phyloP scores from a whole-genome alignment of 768 basidiomycete species.

The Guyanaporus albipodus region DNA sequence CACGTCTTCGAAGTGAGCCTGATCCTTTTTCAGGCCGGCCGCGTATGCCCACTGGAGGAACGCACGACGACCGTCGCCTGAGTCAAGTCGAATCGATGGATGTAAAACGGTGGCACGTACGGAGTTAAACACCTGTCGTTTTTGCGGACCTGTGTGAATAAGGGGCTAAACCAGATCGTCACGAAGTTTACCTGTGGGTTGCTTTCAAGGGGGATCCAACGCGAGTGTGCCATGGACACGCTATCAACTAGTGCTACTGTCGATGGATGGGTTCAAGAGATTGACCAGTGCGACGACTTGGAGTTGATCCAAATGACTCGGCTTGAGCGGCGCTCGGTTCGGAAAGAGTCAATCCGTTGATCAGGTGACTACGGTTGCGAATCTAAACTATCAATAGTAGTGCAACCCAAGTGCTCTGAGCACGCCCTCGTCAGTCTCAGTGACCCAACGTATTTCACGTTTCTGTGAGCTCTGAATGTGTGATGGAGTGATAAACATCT shows the following conservation, averaged over 20 bases:
- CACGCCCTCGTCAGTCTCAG: too few relatives aligned
- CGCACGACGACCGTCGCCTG: neutral
- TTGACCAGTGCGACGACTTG: neutral
- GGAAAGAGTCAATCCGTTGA: neutral
- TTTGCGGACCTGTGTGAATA: neutral
- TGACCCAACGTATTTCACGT: too few relatives aligned
- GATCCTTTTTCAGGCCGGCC: slow-evolving; percentile 53
- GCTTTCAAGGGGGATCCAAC: slow-evolving; percentile 81
- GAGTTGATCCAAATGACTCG: too few relatives aligned
- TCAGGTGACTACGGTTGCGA: too few relatives aligned
- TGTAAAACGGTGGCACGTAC: slow-evolving; percentile 14
- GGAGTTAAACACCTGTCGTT: slow-evolving; percentile 29
- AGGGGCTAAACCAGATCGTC: neutral
- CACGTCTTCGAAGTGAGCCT: slow-evolving; percentile 61
- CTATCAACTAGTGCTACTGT: neutral
- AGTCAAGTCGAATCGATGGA: neutral
- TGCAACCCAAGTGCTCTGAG: too few relatives aligned
- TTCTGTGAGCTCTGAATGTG: too few relatives aligned
- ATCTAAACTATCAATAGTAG: too few relatives aligned
- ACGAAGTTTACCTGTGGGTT: slow-evolving; percentile 49
- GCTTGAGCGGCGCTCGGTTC: neutral
- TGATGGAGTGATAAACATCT: too few relatives aligned
- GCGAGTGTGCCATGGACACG: slow-evolving; percentile 24
- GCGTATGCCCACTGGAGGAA: slow-evolving; percentile 63
- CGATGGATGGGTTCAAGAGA: neutral